Conservation (phyloP, 345 rosid genomes). For the Lenwebbia sp. region DNA sequence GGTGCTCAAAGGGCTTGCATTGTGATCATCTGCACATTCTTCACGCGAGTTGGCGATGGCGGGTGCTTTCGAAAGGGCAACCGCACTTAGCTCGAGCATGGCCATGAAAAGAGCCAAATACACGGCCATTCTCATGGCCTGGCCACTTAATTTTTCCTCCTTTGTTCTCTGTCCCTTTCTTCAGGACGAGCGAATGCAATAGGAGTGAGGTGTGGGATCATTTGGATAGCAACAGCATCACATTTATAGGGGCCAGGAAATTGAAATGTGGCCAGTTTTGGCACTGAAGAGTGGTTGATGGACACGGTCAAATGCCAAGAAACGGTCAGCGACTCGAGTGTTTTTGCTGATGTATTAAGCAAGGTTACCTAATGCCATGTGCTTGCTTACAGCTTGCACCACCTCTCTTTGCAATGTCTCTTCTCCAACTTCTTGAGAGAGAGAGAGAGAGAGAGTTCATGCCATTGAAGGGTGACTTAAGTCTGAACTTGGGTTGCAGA, state of each 20-base stretch:
- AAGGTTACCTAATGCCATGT: background rate
- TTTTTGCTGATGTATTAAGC: background rate
- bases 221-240: background rate
- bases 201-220: background rate
- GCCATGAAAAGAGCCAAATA: background rate
- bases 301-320: background rate
- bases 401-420: background rate
- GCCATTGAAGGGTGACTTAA: background rate
- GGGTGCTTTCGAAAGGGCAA: slow-evolving; percentile 8
- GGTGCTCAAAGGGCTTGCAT: slow-evolving; percentile 34
- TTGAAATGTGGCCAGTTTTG: background rate
- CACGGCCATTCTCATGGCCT: background rate
- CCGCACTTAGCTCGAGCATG: background rate
- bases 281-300: background rate
- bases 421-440: background rate
- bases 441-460: background rate
- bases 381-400: background rate
- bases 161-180: background rate
- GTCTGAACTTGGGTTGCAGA: background rate
- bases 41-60: slow-evolving; percentile 16
- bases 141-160: background rate
- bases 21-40: slow-evolving; percentile 34
- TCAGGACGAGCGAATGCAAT: background rate
- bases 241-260: background rate
- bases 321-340: background rate